A percentile compares a stretch with the other conserved stretches of the same genome.
Conservation (phyloP, 1,284 basidiomycete species). For the Moesziomyces sp. region DNA sequence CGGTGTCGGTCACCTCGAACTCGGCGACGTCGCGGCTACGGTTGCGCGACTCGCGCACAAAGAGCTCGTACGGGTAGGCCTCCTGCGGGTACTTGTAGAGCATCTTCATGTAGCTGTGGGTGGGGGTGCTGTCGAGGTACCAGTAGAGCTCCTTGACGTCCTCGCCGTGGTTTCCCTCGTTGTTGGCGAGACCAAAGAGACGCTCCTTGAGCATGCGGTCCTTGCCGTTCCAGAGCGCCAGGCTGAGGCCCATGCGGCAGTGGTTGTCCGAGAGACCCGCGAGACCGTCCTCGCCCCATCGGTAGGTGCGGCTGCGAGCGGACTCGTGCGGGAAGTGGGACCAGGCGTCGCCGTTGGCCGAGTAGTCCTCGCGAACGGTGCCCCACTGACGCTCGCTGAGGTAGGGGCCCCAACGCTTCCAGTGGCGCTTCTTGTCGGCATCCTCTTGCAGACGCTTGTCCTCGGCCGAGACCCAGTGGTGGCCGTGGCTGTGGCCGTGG, state of each 20-base stretch:
- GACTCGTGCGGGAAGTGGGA: conserved; percentile 96
- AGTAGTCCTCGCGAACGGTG: conserved; percentile 97
- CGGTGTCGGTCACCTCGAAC: conserved; percentile 92
- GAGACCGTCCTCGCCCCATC: conserved; percentile 98
- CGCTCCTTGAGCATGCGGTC: conserved; percentile 97
- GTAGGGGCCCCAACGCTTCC: conserved; percentile 99
- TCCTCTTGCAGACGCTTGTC: conserved; percentile 73
- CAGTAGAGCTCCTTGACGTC: conserved; percentile 99
- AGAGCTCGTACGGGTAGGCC: conserved; percentile 90
- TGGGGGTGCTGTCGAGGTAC: conserved; percentile 96
- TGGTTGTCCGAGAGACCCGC: conserved; percentile 97
- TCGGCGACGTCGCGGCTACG: conserved; percentile 87
- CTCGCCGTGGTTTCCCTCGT: conserved; percentile 96
- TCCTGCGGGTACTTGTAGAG: conserved; percentile 97
- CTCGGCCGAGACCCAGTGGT: conserved; percentile 60
- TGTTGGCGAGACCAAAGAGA: conserved; percentile 90
- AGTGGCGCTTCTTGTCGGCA: conserved; percentile 78
- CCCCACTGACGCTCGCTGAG: conserved; percentile 97
- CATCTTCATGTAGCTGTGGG: conserved; percentile 99
- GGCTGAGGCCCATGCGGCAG: conserved; percentile 86
- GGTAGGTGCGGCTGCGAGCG: conserved; percentile 90
- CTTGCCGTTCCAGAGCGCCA: conserved; percentile 93
- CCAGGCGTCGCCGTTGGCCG: conserved; percentile 95
- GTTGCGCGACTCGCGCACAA: conserved; percentile 84
- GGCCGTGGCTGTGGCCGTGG: conserved; percentile 33